These are phyloP conservation scores for Xylaria grammica DNA, from an alignment of 495 filamentous ascomycete species.

Conservation along the genomic window DNA sequence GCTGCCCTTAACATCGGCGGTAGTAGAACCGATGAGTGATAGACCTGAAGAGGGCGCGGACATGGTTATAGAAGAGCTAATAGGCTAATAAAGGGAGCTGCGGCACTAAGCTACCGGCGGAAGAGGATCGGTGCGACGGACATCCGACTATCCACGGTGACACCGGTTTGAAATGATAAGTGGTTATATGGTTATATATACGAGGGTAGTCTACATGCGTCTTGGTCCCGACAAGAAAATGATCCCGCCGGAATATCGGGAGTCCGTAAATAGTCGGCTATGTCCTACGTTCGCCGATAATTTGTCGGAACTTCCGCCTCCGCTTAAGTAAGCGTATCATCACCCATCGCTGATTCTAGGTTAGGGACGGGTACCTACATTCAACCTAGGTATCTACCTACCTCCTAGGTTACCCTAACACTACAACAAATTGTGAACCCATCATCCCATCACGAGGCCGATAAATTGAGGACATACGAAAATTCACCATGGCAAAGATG, in stretches of 20 bases:
- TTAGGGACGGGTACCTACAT: too few relatives aligned
- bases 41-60: slow-evolving; percentile 7
- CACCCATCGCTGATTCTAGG: not conserved
- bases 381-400: too few relatives aligned
- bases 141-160: slow-evolving; percentile 8
- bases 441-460: too few relatives aligned
- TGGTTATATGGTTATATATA: not conserved
- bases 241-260: slow-evolving; percentile 19
- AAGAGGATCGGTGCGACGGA: slow-evolving; percentile 5
- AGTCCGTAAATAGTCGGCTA: slow-evolving; percentile 15
- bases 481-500: too few relatives aligned
- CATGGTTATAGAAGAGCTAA: slow-evolving; percentile 2
- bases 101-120: not conserved
- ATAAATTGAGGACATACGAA: too few relatives aligned
- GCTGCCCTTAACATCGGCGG: slow-evolving; percentile 11
- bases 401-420: too few relatives aligned
- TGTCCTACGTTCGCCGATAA: not conserved
- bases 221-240: not conserved
- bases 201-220: not conserved
- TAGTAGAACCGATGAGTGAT: not conserved
- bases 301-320: slow-evolving; percentile 17
- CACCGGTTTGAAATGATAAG: not conserved
- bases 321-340: slow-evolving; percentile 1
- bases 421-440: too few relatives aligned
- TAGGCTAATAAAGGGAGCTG: not conserved